Evolutionary conservation across 2,329 filamentous ascomycete species (phyloP).

Genomic region (Pseudocercospora fuligena): DNA sequence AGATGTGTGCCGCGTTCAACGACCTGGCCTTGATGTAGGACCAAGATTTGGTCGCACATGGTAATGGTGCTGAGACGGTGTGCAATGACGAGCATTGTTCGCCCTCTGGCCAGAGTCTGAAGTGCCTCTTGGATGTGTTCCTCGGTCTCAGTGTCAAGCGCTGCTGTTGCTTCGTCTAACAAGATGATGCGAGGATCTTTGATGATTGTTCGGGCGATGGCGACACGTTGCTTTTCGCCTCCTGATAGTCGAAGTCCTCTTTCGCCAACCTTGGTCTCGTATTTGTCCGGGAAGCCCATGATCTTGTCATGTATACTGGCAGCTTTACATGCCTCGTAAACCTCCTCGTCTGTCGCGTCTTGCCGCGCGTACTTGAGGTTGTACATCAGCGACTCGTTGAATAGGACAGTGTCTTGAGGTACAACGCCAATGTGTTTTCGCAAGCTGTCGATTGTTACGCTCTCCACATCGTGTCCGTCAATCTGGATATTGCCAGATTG

Average conservation of each 20-base stretch:
- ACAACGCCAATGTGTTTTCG: slow-evolving; percentile 92
- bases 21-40: slow-evolving; percentile 58
- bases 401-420: slow-evolving; percentile 92
- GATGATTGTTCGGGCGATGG: slow-evolving; percentile 89
- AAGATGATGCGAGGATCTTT: slow-evolving; percentile 92
- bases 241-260: slow-evolving; percentile 84
- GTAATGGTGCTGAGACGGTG: slow-evolving; percentile 65
- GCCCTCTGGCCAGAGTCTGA: slow-evolving; percentile 77
- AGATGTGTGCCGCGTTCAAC: slow-evolving; percentile 58
- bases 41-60: slow-evolving; percentile 61
- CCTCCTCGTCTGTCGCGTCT: slow-evolving; percentile 76
- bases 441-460: slow-evolving; percentile 88
- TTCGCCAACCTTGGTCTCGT: slow-evolving; percentile 89
- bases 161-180: slow-evolving; percentile 90
- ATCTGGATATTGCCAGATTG: slow-evolving; percentile 79
- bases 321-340: slow-evolving; percentile 79
- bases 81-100: slow-evolving; percentile 94
- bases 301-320: slow-evolving; percentile 95
- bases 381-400: slow-evolving; percentile 95
- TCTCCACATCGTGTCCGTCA: slow-evolving; percentile 80
- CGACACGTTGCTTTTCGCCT: slow-evolving; percentile 91
- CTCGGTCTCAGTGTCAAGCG: slow-evolving; percentile 88
- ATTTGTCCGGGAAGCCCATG: slow-evolving; percentile 82
- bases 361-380: slow-evolving; percentile 91
- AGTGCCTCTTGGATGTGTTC: slow-evolving; percentile 90